Conservation (phyloP, 345 rosid species). For the Litchi chinensis region DNA sequence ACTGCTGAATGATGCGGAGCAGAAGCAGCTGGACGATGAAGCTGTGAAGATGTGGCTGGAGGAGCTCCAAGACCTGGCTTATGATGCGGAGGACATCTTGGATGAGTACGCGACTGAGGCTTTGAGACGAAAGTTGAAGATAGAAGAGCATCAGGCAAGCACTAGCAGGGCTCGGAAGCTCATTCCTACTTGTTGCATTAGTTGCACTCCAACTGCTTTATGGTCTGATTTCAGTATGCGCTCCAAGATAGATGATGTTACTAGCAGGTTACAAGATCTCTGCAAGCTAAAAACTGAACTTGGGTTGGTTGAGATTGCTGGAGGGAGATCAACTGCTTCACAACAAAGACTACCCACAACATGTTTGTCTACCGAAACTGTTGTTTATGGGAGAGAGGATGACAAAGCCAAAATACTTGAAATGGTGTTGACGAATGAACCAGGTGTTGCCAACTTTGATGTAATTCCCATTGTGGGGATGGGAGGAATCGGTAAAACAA, state of each 20-base stretch:
- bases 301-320: background rate
- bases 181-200: background rate
- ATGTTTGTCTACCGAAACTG: background rate
- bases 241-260: background rate
- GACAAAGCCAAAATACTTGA: background rate
- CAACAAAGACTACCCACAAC: background rate
- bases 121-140: background rate
- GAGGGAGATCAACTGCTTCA: background rate
- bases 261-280: background rate
- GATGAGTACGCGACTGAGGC: background rate
- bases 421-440: background rate
- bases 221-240: background rate
- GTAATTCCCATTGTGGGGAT: conserved; percentile 19
- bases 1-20: background rate
- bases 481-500: conserved; percentile 31
- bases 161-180: background rate
- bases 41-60: background rate
- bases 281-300: background rate
- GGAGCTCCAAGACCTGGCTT: background rate
- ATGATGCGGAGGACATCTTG: background rate
- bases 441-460: background rate
- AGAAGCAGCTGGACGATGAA: background rate
- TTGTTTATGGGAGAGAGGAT: background rate
- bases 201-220: background rate
- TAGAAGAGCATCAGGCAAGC: background rate